Evolutionary conservation across 306 rosid species (phyloP).

Genomic region (Castanopsis chinensis): DNA sequence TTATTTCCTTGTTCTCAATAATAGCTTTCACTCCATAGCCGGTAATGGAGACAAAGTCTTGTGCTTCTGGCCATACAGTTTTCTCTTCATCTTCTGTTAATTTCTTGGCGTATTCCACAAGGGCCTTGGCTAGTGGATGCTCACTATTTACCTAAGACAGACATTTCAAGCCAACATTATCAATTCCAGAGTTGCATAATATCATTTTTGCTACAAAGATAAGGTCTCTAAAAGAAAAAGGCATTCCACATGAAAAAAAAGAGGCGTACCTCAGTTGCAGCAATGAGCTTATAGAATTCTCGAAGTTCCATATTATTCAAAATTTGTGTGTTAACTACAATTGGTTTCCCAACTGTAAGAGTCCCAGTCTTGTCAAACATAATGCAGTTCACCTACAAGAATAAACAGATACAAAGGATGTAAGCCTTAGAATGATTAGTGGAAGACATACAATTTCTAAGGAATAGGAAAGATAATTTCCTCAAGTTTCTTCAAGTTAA

Average conservation of each 20-base stretch:
- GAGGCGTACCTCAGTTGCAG: conserved; percentile 66
- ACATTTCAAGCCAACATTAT: background rate
- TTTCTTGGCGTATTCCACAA: conserved; percentile 66
- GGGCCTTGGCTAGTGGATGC: conserved; percentile 83
- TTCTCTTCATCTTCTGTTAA: conserved; percentile 43
- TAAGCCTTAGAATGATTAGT: background rate
- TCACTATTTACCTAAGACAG: conserved; percentile 72
- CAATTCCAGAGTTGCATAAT: background rate
- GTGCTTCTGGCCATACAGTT: conserved; percentile 63
- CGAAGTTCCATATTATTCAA: conserved; percentile 27
- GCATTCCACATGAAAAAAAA: background rate
- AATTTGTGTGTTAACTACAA: conserved; percentile 51
- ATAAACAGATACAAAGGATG: background rate
- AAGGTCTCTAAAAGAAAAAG: background rate
- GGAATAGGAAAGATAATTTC: conserved; percentile 17
- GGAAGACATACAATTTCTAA: background rate
- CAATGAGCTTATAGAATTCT: conserved; percentile 54
- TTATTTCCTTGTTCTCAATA: conserved; percentile 48
- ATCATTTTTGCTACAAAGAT: background rate
- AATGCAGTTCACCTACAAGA: conserved; percentile 66
- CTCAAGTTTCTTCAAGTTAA: conserved; percentile 35
- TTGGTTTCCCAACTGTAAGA: conserved; percentile 73
- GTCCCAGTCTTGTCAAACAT: conserved; percentile 87
- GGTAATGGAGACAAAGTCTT: conserved; percentile 55
- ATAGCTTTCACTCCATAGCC: conserved; percentile 77